Evolutionary conservation across 225 moss, liverwort and hornwort genomes (phyloP), one percentile per base, ranked within the genome.

Genomic region (Pleurozium schreberi): DNA sequence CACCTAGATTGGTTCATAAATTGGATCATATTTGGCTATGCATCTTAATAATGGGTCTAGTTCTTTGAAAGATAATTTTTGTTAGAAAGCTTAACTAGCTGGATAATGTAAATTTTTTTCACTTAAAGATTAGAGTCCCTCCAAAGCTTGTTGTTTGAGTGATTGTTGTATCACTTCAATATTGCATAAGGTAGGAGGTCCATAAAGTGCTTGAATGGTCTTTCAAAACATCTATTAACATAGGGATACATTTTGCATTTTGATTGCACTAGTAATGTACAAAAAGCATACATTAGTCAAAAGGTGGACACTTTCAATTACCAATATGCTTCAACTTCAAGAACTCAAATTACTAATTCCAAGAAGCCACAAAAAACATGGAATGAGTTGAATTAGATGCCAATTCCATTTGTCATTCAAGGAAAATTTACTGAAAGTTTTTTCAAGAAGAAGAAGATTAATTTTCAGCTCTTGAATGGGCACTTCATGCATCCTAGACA

Each of bases 191-290:
- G 3, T 9, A 69, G 11, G 71, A 43, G 9, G 43, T 28, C 30
- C 3, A 28, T 6, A 45, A 5, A 73, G 28, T 6, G 2, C 26
- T 45, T 2, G 0, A n/a, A n/a, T 55, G 7, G 1, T 10, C 5
- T 45, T 9, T 15, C 10, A 10, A 18, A 30, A 6, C 11, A 28
- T 28, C 8, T 0, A 15, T 5, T 27, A 45, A 45, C 3, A 47
- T 11, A 30, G 6, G 18, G 6, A 6, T 73, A 45, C 7, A 47
- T 28, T 47, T 47, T 47, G 2, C 1, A 0, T 47, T 47, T 0
- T 74, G 1, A 11, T 74, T 30, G 10, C 7, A 47, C 18, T 47
- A 10, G 6, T 6, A 74, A 18, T 47, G 6, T 18, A 18, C 15
- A 73, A 28, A 3, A 27, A 71, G 10, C 16, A 2, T 16, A 28